Base-by-base conservation (phyloP, 805 yeast species). In the Cyberlindnera saturnus region DNA sequence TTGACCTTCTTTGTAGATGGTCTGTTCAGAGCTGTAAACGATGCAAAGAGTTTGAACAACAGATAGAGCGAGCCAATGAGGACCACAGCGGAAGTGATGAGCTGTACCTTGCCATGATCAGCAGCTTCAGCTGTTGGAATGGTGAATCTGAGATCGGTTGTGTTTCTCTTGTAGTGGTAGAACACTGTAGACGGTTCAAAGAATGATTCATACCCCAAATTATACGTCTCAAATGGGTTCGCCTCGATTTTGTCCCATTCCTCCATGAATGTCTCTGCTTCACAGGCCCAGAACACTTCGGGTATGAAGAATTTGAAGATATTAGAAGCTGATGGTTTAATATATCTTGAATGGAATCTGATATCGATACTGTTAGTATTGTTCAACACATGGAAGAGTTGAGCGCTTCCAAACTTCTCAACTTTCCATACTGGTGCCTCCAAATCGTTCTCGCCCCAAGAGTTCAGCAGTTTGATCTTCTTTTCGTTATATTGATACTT, bases 371-470 rank as follows among this genome's bases (percentile, higher is more conserved):
- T 51, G 18, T 56, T 41, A 20, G 47, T 33, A 17, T 46, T 39
- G 13, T 51, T 46, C n/a, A 50, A 49, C 13, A 72, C 45, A 37
- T 61, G 62, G 29, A 75, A 62, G 17, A 78, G 52, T 17, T 69
- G 67, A 36, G 68, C 64, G 4, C 78, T 69, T 1, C 82, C 82
- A 70, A 72, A 73, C 19, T 63, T 52, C 3, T 51, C 45, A 7
- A 65, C 64, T 26, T 62, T 61, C 69, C 78, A 79, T 30, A 63
- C 70, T 5, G 85, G 85, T 30, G 69, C 67, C 50, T 79, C 85
- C 19, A 79, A 59, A 52, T 79, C 81, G n/a, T 69, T 62, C 41
- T 74, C 77, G 3, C 83, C 83, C 71, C 74, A 74, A 1, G 70
- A 56, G 3, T 63, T 65, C 1, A 71, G 31, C 14, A 75, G 61